Evolutionary conservation across 2,329 filamentous ascomycete genomes (phyloP).

Genomic region (Pezicula radicicola): DNA sequence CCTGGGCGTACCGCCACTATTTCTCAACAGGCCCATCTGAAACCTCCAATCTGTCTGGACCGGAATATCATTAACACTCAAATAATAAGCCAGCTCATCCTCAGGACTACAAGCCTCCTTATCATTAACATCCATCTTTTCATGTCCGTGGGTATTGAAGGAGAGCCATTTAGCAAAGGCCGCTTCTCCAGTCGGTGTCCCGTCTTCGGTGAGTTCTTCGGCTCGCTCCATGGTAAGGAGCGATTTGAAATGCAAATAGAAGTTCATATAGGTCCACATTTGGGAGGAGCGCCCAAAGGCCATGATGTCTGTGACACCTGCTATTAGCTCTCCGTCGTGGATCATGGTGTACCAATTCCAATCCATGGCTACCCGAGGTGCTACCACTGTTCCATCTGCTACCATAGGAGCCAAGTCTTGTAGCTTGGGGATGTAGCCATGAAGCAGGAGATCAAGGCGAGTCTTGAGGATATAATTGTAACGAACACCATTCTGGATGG

Average conservation of each 20-base stretch:
- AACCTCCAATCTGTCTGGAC: conserved; percentile 19
- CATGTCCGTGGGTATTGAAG: conserved; percentile 13
- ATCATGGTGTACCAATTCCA: conserved; percentile 20
- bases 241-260: conserved; percentile 13
- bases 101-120: conserved; percentile 16
- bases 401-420: neutral
- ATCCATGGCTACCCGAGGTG: conserved; percentile 16
- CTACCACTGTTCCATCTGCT: conserved; percentile 5
- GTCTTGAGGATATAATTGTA: conserved; percentile 2
- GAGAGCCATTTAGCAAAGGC: conserved; percentile 12
- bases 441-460: neutral
- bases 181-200: conserved; percentile 2
- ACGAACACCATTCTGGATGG: conserved; percentile 1
- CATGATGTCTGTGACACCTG: conserved; percentile 18
- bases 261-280: conserved; percentile 16
- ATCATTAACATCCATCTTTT: conserved; percentile 6
- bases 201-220: neutral
- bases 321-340: conserved; percentile 15
- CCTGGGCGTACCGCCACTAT: neutral
- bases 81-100: conserved; percentile 14
- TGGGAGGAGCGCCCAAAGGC: conserved; percentile 13
- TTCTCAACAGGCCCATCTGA: conserved; percentile 14
- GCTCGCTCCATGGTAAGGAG: conserved; percentile 1
- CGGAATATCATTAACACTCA: conserved; percentile 14
- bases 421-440: neutral